Base-by-base conservation (phyloP, 805 yeast genomes). In the Lipomyces kockii region DNA sequence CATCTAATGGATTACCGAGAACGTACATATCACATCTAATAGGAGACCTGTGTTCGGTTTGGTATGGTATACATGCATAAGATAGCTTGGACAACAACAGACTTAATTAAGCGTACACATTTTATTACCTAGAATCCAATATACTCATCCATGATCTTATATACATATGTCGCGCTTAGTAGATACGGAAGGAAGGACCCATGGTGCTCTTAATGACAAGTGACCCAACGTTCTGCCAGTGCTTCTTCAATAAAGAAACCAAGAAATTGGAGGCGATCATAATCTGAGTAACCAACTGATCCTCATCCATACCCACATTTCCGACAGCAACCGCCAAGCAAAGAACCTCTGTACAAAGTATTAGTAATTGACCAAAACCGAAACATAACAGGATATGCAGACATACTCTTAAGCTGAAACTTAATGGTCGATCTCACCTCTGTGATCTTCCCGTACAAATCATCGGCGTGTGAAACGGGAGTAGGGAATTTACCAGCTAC, bases 171-270 rank as follows among this genome's bases (percentile, higher is more conserved):
- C 39, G 20, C 27, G 55, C 81, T 85, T 93, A 95, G 95, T 95
- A 95, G 83, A 95, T 89, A 90, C 98, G 93, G 96, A 89, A 92
- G 82, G 98, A 90, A 83, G 98, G 99, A 86, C 99, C 99, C 99
- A 95, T 95, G 84, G 98, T 88, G 74, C 97, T 92, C 88, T 95
- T 95, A 87, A 95, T 89, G 82, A 93, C 98, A 84, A 95, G 87
- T 81, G 99, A 95, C 80, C 99, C 99, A 82, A 95, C 98, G 86
- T 95, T 95, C 89, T 95, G 99, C 99, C 99, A 95, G 97, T 95
- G 92, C 94, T 95, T 95, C 97, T 95, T 95, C 84, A 95, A 89
- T 85, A 95, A 86, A 76, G 99, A 95, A 78, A 95, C 99, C 84
- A 95, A 90, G 89, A 95, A 95, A 97, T 95, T 95, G 78, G 97